Percentiles rank a stretch among this genome's conserved stretches.
These are phyloP conservation scores for Polygonum maritimum DNA, from an alignment of 148 eudicot genomes.

Conservation along the genomic window DNA sequence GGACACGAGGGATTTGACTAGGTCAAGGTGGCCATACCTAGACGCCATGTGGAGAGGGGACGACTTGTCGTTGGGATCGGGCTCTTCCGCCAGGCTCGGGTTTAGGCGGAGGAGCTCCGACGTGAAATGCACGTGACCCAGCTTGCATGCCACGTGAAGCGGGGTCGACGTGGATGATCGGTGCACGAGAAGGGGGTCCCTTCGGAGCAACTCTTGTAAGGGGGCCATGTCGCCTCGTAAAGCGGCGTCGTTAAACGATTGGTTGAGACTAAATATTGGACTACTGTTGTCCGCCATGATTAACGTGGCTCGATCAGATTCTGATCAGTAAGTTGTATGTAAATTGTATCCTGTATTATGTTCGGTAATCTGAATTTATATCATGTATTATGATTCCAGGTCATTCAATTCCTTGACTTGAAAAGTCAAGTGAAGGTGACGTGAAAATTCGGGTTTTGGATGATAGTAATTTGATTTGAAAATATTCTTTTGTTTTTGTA, in stretches of 20 bases:
- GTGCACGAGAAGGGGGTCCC: constrained; percentile 14
- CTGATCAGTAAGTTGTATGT: background rate
- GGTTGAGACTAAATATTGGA: background rate
- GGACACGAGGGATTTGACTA: constrained; percentile 10
- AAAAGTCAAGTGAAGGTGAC: background rate
- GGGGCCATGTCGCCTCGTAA: constrained; percentile 17
- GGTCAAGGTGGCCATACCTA: constrained; percentile 23
- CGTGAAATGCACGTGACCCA: constrained; percentile 26
- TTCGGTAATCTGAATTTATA: no score
- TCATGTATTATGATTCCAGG: no score
- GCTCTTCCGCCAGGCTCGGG: constrained; percentile 28
- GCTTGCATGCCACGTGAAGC: constrained; percentile 28
- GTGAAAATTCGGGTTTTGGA: background rate
- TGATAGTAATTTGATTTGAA: background rate
- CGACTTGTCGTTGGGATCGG: constrained; percentile 21
- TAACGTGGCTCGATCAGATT: background rate
- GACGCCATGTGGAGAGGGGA: constrained; percentile 36
- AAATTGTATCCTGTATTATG: no score
- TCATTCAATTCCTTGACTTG: background rate
- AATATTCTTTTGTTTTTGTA: no score
- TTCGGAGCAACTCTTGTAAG: constrained; percentile 15
- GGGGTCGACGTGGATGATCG: constrained; percentile 14
- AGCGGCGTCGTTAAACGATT: constrained; percentile 22
- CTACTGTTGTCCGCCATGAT: background rate
- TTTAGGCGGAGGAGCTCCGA: constrained; percentile 20